Conservation (phyloP, 179 eudicot genomes). For the Silene coronaria region DNA sequence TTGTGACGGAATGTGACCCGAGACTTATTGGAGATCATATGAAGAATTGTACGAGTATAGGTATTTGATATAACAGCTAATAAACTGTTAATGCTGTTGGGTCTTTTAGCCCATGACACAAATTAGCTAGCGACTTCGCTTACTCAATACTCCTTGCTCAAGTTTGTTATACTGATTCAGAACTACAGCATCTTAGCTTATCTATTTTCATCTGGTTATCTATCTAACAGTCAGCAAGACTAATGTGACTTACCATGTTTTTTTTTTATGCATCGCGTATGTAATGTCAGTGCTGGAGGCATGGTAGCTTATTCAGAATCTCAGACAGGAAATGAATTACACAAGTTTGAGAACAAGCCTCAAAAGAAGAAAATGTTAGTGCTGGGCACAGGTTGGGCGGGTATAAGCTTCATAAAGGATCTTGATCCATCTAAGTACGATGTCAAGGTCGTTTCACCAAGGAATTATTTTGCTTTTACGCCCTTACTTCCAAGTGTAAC, state of each 20-base stretch:
- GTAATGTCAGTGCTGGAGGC: slow-evolving; percentile 53
- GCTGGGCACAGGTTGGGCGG: slow-evolving; percentile 93
- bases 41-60: no score
- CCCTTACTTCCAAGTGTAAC: slow-evolving; percentile 90
- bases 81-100: neutral
- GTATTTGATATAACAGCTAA: neutral
- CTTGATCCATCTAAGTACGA: slow-evolving; percentile 59
- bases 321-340: slow-evolving; percentile 26
- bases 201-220: neutral
- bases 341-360: slow-evolving; percentile 24
- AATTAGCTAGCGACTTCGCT: neutral
- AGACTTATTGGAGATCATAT: no score
- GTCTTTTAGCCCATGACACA: neutral
- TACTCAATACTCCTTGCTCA: neutral
- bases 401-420: slow-evolving; percentile 65
- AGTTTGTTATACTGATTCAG: neutral
- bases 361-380: slow-evolving; percentile 65
- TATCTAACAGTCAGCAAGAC: neutral
- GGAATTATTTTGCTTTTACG: slow-evolving; percentile 86
- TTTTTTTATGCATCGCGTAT: slow-evolving; percentile 3
- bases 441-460: slow-evolving; percentile 78
- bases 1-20: no score
- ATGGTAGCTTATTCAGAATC: slow-evolving; percentile 60
- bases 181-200: neutral
- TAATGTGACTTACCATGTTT: neutral